Evolutionary conservation across 2,329 filamentous ascomycete species (phyloP), one percentile per base, ranked within the genome.

Genomic region (Fusarium sp.): DNA sequence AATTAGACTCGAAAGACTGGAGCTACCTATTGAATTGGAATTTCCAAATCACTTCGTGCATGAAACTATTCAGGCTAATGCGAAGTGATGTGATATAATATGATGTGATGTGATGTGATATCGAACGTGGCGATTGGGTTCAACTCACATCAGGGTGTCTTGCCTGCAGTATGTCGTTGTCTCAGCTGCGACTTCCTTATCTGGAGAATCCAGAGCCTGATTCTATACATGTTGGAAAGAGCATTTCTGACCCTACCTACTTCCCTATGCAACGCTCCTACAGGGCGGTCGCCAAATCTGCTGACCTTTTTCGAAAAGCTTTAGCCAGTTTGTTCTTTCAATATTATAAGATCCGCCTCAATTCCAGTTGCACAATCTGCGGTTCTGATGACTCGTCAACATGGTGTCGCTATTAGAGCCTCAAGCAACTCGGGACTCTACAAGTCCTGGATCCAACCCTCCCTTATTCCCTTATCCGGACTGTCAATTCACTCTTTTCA

Each of bases 121-220:
- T 52, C 34, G 4, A 10, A 42, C 50, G 18, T 52, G 34, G 43
- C 50, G 10, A 53, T 16, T 29, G 32, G 42, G 6, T 15, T 53
- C 56, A 54, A 49, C 49, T 49, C 42, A 34, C 43, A 45, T 57
- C 49, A 29, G 44, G 43, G 62, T 53, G 53, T 46, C 12, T 24
- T 25, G 30, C 8, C 24, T 18, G 20, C 18, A 50, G 16, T 65
- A 25, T 38, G 42, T 66, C 43, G 30, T 22, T 66, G 63, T 62
- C 49, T 66, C 62, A 45, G 18, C 43, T 15, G n/a, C 12, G 18
- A 66, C 27, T 27, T 42, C 32, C 40, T 16, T 27, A 59, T 59
- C 40, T 43, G 24, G 22, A 11, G 24, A 20, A 9, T n/a, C 30
- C 61, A 52, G 42, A 66, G 62, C 63, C 62, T 50, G 55, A 44